Evolutionary conservation across 495 filamentous ascomycete species (phyloP), one percentile per base, ranked within the genome.

Genomic region (Aspergillus cavernicola): DNA sequence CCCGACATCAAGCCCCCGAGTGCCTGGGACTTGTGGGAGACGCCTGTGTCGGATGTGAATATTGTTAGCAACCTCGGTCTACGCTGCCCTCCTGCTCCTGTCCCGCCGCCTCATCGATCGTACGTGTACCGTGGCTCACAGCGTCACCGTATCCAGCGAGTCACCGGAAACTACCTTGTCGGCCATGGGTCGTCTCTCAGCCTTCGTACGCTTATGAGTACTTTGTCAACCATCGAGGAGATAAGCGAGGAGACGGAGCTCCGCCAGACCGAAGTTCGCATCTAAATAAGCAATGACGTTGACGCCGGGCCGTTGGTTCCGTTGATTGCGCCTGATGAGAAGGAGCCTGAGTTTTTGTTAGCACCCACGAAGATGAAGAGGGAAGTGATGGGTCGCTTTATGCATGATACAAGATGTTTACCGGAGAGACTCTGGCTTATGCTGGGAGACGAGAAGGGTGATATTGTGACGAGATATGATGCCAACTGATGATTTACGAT

Each of bases 1-100:
- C 31, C 35, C 11, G 63, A 77, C 11, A 44, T 51, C 18, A 35
- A 50, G 4, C 43, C 40, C 10, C 48, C 56, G 3, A 42, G 50
- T 31, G 50, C 42, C 35, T 63, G 48, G 44, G 57, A 64, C n/a
- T 42, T 60, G 18, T 32, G 37, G 8, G 49, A 54, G 8, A 42
- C 44, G 20, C 52, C 48, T 3, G 23, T 58, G 5, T 53, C 52
- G 2, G 50, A 55, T 29, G 52, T 44, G 4, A 42, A 16, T 4
- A 16, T 52, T 15, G 55, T 60, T 9, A 38, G 49, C 15, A 58
- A 53, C 35, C 22, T 64, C 12, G 61, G 57, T 6, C 1, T 41
- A 35, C 49, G 52, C 7, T 12, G 10, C 26, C 32, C 15, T 12
- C 15, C 24, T 18, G 13, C 16, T 18, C 32, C 28, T 33, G 6